Evolutionary conservation across 2,329 filamentous ascomycete species (phyloP), one percentile per base, ranked within the genome.

Genomic region (Monosporascus sp.): DNA sequence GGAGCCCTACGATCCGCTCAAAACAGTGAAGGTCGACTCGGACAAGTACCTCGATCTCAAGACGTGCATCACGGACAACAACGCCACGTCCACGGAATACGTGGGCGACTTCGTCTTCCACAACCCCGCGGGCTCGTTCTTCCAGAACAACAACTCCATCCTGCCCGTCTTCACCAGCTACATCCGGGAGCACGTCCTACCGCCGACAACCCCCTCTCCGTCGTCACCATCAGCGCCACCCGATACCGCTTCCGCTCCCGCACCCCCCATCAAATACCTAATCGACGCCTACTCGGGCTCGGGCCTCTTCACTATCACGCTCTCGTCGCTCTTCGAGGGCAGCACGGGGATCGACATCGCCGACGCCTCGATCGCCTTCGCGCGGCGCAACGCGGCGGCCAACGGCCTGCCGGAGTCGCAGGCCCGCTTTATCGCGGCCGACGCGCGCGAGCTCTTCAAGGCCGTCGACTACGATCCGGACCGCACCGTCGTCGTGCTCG

Each of bases 101-200:
- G 82, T 99, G 58, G 90, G 87, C 66, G 75, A 85, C 70, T 94
- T 88, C 75, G 77, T 86, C 66, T 96, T 99, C 74, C 86, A 86
- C 69, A 97, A 96, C 74, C 90, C 89, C 3, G 94, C 94, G 11
- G 92, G 92, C 55, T 85, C 90, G 50, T 99, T 99, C 77, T 99
- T 99, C 82, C 94, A 99, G 69, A 99, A 99, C 79, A 99, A 99
- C 81, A 97, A 97, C 78, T 95, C 91, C 52, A 97, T 99, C 72
- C 86, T 99, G 24, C 85, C 89, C 31, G 74, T 77, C 17, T 96
- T 97, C 72, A 96, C 91, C 15, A 80, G 84, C 60, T 96, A 95
- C 75, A 89, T 97, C 68, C 88, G 91, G 58, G 79, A 88, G 38
- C 82, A 88, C 70, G 88, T 93, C 65, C 77, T 92, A 2, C 86